Conservation (phyloP, 139 green algal genomes). For the Closterium sp. region DNA sequence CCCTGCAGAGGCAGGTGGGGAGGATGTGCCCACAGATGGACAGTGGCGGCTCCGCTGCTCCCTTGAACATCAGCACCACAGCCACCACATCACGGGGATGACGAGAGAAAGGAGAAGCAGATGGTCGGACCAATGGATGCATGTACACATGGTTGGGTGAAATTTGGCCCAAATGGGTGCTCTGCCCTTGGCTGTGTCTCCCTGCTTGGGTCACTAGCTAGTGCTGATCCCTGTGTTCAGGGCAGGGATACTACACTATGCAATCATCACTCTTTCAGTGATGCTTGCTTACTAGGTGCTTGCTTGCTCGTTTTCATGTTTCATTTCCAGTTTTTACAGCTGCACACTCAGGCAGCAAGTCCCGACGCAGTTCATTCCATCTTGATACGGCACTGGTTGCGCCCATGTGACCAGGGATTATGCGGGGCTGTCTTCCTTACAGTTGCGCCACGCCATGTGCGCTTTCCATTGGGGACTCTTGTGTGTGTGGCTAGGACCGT, state of each 20-base stretch:
- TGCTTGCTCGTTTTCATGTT: background rate
- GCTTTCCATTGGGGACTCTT: background rate
- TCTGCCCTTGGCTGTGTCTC: background rate
- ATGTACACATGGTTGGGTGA: background rate
- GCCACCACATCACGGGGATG: background rate
- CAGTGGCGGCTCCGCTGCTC: background rate
- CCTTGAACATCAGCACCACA: background rate
- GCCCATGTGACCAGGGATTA: background rate
- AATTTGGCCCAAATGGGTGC: background rate
- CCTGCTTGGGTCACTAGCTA: background rate
- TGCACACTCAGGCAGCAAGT: background rate
- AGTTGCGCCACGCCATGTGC: background rate
- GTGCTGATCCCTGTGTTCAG: background rate
- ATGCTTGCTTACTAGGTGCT: background rate
- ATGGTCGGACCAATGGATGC: background rate
- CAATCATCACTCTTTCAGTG: background rate
- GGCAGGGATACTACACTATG: background rate
- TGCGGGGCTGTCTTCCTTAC: background rate
- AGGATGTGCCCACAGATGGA: background rate
- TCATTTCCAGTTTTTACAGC: background rate
- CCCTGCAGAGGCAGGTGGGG: background rate
- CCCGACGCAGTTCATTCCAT: too few species aligned
- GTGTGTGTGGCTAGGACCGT: background rate
- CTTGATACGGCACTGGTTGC: background rate
- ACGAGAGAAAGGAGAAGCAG: background rate